Conservation (phyloP, 2,329 filamentous ascomycete species). For the Meredithiella fracta region DNA sequence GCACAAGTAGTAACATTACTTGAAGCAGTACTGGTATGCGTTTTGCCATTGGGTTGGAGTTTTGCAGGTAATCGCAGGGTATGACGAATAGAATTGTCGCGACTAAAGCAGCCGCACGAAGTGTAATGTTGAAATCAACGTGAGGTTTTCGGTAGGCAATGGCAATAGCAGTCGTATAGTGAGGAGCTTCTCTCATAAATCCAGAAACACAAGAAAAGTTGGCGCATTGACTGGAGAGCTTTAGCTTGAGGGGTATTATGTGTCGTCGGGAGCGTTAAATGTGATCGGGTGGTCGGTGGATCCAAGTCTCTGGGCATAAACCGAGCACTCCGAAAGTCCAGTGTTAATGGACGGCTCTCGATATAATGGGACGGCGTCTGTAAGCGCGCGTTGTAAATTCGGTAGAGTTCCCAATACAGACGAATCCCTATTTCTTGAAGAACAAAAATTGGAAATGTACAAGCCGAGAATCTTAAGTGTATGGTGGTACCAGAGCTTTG, state of each 20-base stretch:
- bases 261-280: neutral
- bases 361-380: neutral
- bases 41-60: constrained; percentile 3
- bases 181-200: no score
- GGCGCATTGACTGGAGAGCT: neutral
- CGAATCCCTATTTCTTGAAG: no score
- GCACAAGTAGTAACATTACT: constrained; percentile 63
- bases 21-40: constrained; percentile 9
- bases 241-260: neutral
- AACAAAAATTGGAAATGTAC: no score
- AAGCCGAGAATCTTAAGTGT: neutral
- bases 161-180: no score
- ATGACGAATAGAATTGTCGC: no score
- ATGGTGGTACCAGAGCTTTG: neutral
- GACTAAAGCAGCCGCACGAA: no score
- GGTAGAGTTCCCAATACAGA: no score
- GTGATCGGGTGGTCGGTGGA: neutral
- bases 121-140: no score
- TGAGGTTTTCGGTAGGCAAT: no score
- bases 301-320: neutral
- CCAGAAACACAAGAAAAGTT: neutral
- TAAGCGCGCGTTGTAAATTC: neutral
- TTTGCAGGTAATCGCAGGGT: no score
- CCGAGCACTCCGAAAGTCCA: neutral
- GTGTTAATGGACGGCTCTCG: neutral